Evolutionary conservation across 805 yeast genomes (phyloP).

Genomic region (Clavispora vitiphila): DNA sequence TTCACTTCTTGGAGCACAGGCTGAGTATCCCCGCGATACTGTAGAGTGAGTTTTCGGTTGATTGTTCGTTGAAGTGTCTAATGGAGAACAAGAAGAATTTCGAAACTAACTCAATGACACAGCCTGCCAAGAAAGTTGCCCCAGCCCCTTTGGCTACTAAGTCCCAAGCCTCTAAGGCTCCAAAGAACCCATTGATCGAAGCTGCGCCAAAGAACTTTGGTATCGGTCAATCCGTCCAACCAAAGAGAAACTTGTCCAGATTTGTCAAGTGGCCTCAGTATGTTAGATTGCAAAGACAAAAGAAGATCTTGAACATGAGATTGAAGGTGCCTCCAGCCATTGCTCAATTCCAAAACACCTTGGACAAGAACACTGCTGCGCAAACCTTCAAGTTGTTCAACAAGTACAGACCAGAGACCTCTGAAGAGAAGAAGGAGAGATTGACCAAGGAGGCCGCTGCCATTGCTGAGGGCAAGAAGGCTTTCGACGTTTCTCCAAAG

Average conservation of each 20-base stretch:
- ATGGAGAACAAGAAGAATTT: conserved; percentile 18
- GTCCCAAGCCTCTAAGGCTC: conserved; percentile 23
- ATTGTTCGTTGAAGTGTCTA: conserved; percentile 21
- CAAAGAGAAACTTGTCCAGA: conserved; percentile 93
- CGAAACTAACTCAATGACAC: conserved; percentile 42
- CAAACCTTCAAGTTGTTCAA: conserved; percentile 94
- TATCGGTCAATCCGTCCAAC: conserved; percentile 94
- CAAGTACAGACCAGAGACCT: conserved; percentile 99
- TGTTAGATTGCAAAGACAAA: conserved; percentile 98
- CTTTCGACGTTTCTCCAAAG: conserved; percentile 94
- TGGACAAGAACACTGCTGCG: conserved; percentile 98
- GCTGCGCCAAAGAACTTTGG: conserved; percentile 91
- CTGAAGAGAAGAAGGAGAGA: conserved; percentile 98
- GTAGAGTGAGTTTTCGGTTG: conserved; percentile 31
- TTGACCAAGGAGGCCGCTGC: conserved; percentile 98
- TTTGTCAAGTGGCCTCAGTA: conserved; percentile 99
- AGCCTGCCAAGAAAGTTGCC: conserved; percentile 48
- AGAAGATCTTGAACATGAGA: conserved; percentile 91
- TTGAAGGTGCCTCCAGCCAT: conserved; percentile 98
- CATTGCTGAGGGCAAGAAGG: conserved; percentile 95
- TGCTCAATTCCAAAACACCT: conserved; percentile 91
- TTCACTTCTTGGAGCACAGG: conserved; percentile 41
- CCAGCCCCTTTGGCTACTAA: conserved; percentile 43
- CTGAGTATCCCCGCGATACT: conserved; percentile 38
- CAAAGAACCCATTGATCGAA: conserved; percentile 47